Base-by-base conservation (phyloP, 345 rosid species). In the Eucalyptus virginea region DNA sequence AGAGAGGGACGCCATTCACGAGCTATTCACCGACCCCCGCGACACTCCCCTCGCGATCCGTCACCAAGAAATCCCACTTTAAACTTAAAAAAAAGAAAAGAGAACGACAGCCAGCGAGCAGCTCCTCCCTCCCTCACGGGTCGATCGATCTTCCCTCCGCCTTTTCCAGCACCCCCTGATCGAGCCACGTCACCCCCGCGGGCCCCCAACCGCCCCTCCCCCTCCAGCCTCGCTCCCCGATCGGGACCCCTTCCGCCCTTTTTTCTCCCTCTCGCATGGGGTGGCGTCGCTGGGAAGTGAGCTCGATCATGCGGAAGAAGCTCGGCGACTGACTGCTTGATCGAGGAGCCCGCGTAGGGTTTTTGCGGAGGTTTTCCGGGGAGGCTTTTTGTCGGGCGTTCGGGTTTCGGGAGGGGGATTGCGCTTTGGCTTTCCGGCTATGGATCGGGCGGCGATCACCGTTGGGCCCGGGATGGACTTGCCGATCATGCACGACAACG, bases 381-480 rank as follows among this genome's bases (percentile, higher is more conserved):
- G 62, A 56, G 62, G 30, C 58, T 52, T 8, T 52, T 52, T 52
- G 1, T 52, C 58, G 58, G 2, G 58, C 24, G 89, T 48, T 86
- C 81, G 69, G 81, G n/a, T 60, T 60, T n/a, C 56, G 30, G 32
- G 37, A 6, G 9, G 72, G 8, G 37, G 34, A 16, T n/a, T 65
- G 58, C 77, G 5, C 8, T 60, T n/a, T 13, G 69, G 8, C 34
- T 30, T 21, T 34, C n/a, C 44, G 48, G 48, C 30, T 32, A 97
- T 98, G 99, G 96, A 97, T 95, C 96, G 98, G 72, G 44, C 93
- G 89, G 95, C 94, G 91, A 89, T 93, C 60, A 95, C 94, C 50
- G 96, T 91, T 65, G 98, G 97, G 62, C 96, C 98, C 4, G 98
- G 96, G 5, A 97, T 96, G 99, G 99, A 98, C 92, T 2, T 98